Evolutionary conservation across 2,329 filamentous ascomycete species (phyloP).

Genomic region (Pezicula radicicola): DNA sequence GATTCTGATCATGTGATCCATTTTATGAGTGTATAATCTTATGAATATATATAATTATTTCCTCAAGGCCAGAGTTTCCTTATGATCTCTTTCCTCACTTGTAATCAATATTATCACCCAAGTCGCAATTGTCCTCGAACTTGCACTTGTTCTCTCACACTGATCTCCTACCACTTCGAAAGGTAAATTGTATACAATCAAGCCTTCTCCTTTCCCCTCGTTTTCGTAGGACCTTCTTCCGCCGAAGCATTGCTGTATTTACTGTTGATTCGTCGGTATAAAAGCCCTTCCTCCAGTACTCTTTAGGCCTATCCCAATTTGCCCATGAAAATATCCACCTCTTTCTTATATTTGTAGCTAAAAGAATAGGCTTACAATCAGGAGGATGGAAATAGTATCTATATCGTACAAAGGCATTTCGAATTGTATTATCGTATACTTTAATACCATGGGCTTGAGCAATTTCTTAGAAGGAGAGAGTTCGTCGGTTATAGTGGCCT

Average conservation of each 20-base stretch:
- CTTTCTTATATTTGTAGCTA: background rate
- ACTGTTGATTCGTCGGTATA: constrained; percentile 3
- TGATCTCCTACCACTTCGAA: constrained; percentile 6
- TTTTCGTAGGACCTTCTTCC: constrained; percentile 4
- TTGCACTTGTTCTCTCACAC: too few species aligned
- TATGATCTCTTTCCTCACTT: too few species aligned
- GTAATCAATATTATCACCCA: too few species aligned
- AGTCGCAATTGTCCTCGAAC: too few species aligned
- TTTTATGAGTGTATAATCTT: too few species aligned
- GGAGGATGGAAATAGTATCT: constrained; percentile 9
- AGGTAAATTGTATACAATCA: constrained; percentile 12
- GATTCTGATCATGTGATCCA: too few species aligned
- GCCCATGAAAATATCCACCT: constrained; percentile 9
- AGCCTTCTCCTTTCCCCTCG: constrained; percentile 5
- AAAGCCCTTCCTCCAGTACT: constrained; percentile 2
- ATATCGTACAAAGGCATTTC: constrained; percentile 1
- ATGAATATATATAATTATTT: too few species aligned
- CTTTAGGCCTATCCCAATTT: constrained; percentile 6
- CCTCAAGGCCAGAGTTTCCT: too few species aligned
- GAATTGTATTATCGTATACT: too few species aligned
- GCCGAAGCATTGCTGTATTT: constrained; percentile 4
- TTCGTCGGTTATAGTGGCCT: too few species aligned
- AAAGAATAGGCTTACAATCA: constrained; percentile 8
- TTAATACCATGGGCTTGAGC: too few species aligned
- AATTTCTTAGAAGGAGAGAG: too few species aligned